Conservation (phyloP, 345 rosid species). For the Gossypium herbaceum region DNA sequence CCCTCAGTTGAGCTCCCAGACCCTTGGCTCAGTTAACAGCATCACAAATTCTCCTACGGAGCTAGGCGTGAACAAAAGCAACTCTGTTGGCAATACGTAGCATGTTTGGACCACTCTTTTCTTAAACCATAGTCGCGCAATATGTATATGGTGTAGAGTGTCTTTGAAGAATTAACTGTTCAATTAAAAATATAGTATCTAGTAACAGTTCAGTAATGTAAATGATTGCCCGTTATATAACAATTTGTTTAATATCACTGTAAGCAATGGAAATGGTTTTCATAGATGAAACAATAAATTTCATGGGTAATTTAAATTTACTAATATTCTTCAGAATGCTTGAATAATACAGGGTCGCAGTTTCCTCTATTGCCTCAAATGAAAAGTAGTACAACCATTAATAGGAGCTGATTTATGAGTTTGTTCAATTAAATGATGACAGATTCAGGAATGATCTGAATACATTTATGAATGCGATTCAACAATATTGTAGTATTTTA, state of each 20-base stretch:
- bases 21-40: slow-evolving; percentile 88
- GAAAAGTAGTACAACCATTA: not conserved
- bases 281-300: not conserved
- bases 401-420: not conserved
- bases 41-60: slow-evolving; percentile 91
- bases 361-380: not conserved
- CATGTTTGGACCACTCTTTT: not conserved
- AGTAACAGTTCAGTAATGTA: not conserved
- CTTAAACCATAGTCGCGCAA: not conserved
- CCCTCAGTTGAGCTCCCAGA: slow-evolving; percentile 93
- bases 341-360: not conserved
- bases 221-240: not conserved
- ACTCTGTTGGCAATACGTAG: slow-evolving; percentile 49
- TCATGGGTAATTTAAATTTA: not conserved
- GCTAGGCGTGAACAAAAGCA: slow-evolving; percentile 76
- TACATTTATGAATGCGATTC: not conserved
- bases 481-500: slow-evolving; percentile 12
- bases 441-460: not conserved
- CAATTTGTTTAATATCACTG: not conserved
- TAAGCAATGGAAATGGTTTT: not conserved
- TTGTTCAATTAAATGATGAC: not conserved
- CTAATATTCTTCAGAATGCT: not conserved
- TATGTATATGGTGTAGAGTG: not conserved
- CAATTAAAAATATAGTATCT: not conserved
- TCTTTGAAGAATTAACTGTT: not conserved